Evolutionary conservation across 2,329 filamentous ascomycete genomes (phyloP).

Genomic region (Claviceps sp.): DNA sequence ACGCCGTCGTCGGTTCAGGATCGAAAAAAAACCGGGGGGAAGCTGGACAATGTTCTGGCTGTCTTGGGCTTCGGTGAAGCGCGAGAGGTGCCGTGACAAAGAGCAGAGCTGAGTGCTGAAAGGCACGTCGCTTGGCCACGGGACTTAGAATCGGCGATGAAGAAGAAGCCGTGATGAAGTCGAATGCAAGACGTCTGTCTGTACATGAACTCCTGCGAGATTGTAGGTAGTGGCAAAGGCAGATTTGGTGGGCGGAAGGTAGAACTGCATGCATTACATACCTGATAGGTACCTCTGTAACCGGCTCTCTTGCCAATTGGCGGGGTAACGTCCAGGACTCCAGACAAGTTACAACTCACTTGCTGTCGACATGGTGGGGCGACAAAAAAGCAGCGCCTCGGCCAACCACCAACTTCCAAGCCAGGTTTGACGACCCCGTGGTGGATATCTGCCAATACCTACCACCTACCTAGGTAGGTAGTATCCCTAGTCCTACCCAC

Average conservation of each 20-base stretch:
- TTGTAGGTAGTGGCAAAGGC: not conserved
- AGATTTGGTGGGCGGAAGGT: not conserved
- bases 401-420: not conserved
- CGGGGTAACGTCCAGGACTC: conserved; percentile 20
- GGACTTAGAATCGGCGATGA: not conserved
- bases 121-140: not conserved
- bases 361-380: not conserved
- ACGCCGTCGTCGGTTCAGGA: conserved; percentile 5
- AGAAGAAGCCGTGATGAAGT: not conserved
- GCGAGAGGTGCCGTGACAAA: not conserved
- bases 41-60: not conserved
- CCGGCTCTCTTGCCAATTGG: conserved; percentile 15
- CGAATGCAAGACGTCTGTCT: not conserved
- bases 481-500: no score
- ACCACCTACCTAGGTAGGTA: no score
- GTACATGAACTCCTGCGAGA: not conserved
- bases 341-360: not conserved
- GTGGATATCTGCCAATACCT: no score
- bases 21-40: not conserved
- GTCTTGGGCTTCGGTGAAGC: not conserved
- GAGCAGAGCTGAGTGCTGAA: not conserved
- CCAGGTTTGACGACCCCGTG: not conserved
- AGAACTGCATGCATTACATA: not conserved
- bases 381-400: not conserved
- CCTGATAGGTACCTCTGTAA: no score